Base-by-base conservation (phyloP, 2,329 filamentous ascomycete species). In the Stachybotrys chartarum region DNA sequence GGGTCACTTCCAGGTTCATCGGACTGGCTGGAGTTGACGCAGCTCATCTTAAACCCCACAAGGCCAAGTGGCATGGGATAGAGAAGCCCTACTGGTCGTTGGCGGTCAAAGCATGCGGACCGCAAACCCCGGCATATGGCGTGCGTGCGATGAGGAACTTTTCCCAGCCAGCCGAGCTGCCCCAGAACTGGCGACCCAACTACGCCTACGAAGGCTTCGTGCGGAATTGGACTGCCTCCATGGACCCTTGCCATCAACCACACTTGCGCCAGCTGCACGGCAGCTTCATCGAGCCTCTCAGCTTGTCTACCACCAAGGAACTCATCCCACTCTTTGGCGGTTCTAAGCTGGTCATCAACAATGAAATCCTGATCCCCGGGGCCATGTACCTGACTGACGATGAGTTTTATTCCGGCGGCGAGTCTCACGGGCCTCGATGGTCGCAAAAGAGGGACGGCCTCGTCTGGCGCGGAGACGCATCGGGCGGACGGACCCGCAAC, bases 381-480 rank as follows among this genome's bases (percentile, higher is more conserved):
- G 83, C 81, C 63, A 84, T 84, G 79, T 88, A 88, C 63, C 79
- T 84, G 58, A 76, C 76, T 17, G 69, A 78, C 8, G 80, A 86
- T 62, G 72, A 75, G 7, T 77, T 80, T 50, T 87, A 87, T 67
- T 78, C 76, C 1, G 85, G 84, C 54, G 78, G 81, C 53, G 66
- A 74, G 7, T 70, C 70, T 8, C 79, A 79, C 55, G 84, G 86
- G 49, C 72, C 79, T 12, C 66, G 72, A 6, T 88, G 86, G 85
- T 68, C 74, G 5, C 66, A 76, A 39, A 88, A 88, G 68, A 70
- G 70, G 31, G 74, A 80, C 54, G 73, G 70, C 4, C 69, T 84
- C 50, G 71, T 86, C 42, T 88, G 85, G 85, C 82, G 85, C 44
- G 85, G 85, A 50, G 80, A 82, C 2, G 83, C 81, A 3, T 85